Conservation (phyloP, 78 protist genomes). For the Planoprotostelium fungivorum region DNA sequence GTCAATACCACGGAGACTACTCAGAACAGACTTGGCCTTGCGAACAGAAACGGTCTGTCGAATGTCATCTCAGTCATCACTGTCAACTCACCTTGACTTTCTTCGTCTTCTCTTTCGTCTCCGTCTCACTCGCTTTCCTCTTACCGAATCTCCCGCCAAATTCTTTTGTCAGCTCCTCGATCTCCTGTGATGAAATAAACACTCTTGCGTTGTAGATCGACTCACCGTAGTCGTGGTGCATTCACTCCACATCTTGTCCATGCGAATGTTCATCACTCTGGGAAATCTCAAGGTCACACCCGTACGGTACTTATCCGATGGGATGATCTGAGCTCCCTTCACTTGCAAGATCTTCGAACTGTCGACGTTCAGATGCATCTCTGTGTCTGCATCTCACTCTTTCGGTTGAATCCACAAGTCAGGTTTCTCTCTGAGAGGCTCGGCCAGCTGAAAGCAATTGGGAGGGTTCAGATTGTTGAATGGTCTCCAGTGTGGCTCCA, state of each 20-base stretch:
- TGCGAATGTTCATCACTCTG: constrained; percentile 62
- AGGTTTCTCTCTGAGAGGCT: constrained; percentile 63
- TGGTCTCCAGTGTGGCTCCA: constrained; percentile 67
- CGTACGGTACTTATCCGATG: constrained; percentile 35
- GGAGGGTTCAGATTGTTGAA: constrained; percentile 18
- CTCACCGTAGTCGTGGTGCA: constrained; percentile 8
- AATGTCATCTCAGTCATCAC: not conserved
- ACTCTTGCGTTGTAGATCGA: not conserved
- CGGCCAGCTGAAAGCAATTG: constrained; percentile 28
- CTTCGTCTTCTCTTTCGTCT: not conserved
- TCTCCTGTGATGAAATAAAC: not conserved
- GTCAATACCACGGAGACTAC: not conserved
- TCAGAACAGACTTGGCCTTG: not conserved
- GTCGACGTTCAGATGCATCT: not conserved
- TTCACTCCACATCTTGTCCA: constrained; percentile 67
- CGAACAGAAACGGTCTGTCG: not conserved
- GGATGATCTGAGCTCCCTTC: constrained; percentile 49
- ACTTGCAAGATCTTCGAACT: constrained; percentile 62
- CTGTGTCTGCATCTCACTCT: not conserved
- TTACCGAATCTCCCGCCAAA: constrained; percentile 3
- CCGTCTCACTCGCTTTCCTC: constrained; percentile 1
- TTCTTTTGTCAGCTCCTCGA: not conserved
- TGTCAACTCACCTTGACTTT: not conserved
- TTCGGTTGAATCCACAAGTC: constrained; percentile 75
- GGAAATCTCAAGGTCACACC: constrained; percentile 84